Evolutionary conservation across 176 grass and related monocot species (phyloP), one percentile per base, ranked within the genome.

Genomic region (Carex kokanica): DNA sequence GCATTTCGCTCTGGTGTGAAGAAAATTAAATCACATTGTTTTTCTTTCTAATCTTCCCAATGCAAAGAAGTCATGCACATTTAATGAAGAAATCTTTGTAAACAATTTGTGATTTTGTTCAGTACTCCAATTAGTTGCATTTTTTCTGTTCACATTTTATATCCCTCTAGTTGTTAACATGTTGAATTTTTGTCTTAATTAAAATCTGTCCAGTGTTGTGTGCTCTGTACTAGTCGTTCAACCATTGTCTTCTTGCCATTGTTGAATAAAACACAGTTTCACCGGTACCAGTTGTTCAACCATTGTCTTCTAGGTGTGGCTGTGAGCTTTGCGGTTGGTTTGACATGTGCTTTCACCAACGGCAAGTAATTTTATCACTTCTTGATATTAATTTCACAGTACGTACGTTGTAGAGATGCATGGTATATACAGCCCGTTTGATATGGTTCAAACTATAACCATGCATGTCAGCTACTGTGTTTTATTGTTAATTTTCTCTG

Each of bases 301-400:
- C 83, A 86, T 21, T 86, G 90, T 47, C 92, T 94, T 0, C 94
- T 97, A 7, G 88, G 86, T 0, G 4, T 90, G 11, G 88, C 94
- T 69, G 90, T 97, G 86, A 97, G 91, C 90, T 94, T 97, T 81
- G 88, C 90, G 0, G 91, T 97, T 21, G 94, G 94, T 0, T 79
- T 97, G 58, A 92, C 80, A 43, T 93, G 94, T 69, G 94, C 94
- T 27, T 97, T 94, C 91, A 97, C 94, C 8, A 90, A 88, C 5
- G 91, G 89, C 87, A 85, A 72, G 21, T 14, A 12, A 20, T 27
- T 77, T 77, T 54, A 5, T 31, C 54, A 57, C 24, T 16, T 21
- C 47, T 79, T 58, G 10, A 7, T 60, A 23, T 23, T 60, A 18
- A 23, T 60, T 34, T 34, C 32, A 34, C 32, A 34, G 32, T 10